Conservation (phyloP, 805 yeast genomes). For the Candida schatavii region DNA sequence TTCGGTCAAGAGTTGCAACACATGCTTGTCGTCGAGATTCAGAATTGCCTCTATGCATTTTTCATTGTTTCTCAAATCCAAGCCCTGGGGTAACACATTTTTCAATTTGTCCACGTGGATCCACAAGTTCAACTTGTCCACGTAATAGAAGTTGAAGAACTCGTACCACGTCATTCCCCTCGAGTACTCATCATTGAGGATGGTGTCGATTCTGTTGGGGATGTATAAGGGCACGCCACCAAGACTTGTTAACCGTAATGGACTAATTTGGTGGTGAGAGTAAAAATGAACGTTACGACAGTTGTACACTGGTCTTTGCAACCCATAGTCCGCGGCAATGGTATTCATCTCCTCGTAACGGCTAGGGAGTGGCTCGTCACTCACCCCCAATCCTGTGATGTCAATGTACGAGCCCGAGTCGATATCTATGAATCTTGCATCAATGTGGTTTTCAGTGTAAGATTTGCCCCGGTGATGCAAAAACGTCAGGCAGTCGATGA, state of each 20-base stretch:
- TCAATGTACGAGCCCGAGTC: slow-evolving; percentile 60
- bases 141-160: slow-evolving; percentile 19
- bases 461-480: slow-evolving; percentile 30
- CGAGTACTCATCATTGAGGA: slow-evolving; percentile 24
- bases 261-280: slow-evolving; percentile 48
- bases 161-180: slow-evolving; percentile 20
- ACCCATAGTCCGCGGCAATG: slow-evolving; percentile 6
- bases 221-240: slow-evolving; percentile 47
- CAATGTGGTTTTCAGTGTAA: slow-evolving; percentile 26
- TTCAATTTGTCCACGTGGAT: slow-evolving; percentile 12
- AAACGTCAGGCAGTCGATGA: slow-evolving; percentile 30
- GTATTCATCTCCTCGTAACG: slow-evolving; percentile 13
- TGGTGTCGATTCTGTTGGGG: slow-evolving; percentile 22
- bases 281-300: slow-evolving; percentile 65
- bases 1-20: slow-evolving; percentile 16
- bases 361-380: slow-evolving; percentile 19
- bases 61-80: slow-evolving; percentile 9
- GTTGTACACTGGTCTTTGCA: slow-evolving; percentile 28
- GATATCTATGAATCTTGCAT: slow-evolving; percentile 56
- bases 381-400: slow-evolving; percentile 44
- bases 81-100: slow-evolving; percentile 9
- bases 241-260: slow-evolving; percentile 49
- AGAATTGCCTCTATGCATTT: slow-evolving; percentile 13
- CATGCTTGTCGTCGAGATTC: slow-evolving; percentile 16
- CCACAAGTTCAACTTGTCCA: slow-evolving; percentile 24